phyloP scores from a whole-genome alignment of 805 yeast genomes.

The Kazachstania taianensis region DNA sequence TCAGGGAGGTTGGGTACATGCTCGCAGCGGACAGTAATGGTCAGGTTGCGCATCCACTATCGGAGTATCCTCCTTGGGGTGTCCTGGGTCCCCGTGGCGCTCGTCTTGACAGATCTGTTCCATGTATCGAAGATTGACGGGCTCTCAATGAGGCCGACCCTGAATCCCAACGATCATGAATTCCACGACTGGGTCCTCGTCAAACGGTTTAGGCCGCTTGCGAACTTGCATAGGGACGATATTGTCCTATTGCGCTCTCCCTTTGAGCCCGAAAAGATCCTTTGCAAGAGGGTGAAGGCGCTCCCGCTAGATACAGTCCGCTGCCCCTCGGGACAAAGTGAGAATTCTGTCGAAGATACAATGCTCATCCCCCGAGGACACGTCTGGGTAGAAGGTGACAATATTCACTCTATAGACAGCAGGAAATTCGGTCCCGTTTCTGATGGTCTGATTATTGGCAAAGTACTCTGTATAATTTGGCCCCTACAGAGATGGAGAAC shows the following conservation, averaged over 20 bases:
- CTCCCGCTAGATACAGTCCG: constrained; percentile 34
- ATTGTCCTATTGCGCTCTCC: constrained; percentile 75
- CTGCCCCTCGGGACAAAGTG: background rate
- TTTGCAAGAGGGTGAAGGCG: constrained; percentile 73
- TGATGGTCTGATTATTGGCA: constrained; percentile 69
- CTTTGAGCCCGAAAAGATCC: constrained; percentile 59
- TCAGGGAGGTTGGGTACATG: background rate
- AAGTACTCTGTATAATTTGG: constrained; percentile 58
- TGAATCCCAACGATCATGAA: constrained; percentile 53
- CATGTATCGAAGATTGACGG: constrained; percentile 71
- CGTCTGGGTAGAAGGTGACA: constrained; percentile 94
- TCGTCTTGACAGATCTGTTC: constrained; percentile 58
- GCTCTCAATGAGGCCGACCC: constrained; percentile 78
- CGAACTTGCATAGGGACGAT: constrained; percentile 41
- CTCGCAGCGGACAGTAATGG: background rate
- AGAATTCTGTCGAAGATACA: constrained; percentile 30
- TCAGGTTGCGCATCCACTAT: background rate
- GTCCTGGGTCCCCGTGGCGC: constrained; percentile 74
- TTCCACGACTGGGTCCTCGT: constrained; percentile 55
- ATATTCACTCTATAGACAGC: constrained; percentile 72
- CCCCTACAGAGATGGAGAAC: constrained; percentile 51
- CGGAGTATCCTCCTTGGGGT: constrained; percentile 29
- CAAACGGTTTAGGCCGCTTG: background rate
- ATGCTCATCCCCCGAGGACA: constrained; percentile 69
- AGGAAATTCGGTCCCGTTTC: constrained; percentile 85